A percentile compares a stretch with the other conserved stretches of the same genome.
Conservation (phyloP, 108 stramenopile genomes). For the Cyclotella baltica region DNA sequence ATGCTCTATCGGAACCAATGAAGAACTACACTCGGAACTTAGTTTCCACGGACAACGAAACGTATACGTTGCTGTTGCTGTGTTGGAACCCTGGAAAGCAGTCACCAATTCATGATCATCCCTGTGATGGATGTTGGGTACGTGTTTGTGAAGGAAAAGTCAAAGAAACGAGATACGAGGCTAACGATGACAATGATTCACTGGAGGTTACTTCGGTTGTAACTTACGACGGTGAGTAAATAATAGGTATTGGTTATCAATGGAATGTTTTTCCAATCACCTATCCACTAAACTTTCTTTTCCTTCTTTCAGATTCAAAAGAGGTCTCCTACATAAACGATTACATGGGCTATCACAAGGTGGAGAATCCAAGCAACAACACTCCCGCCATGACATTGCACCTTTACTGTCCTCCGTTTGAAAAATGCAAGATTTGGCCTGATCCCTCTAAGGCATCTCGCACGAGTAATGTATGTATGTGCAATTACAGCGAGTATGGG, state of each 20-base stretch:
- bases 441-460: slow-evolving; percentile 44
- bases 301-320: slow-evolving; percentile 30
- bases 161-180: slow-evolving; percentile 68
- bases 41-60: slow-evolving; percentile 79
- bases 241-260: background rate
- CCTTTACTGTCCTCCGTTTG: slow-evolving; percentile 89
- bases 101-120: slow-evolving; percentile 87
- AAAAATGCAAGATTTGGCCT: slow-evolving; percentile 78
- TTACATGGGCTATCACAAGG: slow-evolving; percentile 83
- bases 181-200: slow-evolving; percentile 33
- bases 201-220: slow-evolving; percentile 53
- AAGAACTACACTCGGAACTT: slow-evolving; percentile 88
- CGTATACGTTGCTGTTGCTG: slow-evolving; percentile 85
- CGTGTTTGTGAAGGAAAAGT: slow-evolving; percentile 70
- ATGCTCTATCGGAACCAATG: slow-evolving; percentile 53
- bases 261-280: background rate
- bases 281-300: background rate
- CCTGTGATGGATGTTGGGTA: slow-evolving; percentile 92
- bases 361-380: slow-evolving; percentile 62
- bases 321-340: slow-evolving; percentile 82
- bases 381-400: slow-evolving; percentile 82
- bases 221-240: slow-evolving; percentile 45
- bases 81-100: slow-evolving; percentile 90
- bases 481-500: slow-evolving; percentile 58
- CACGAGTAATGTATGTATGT: slow-evolving; percentile 42